Base-by-base conservation (phyloP, 1,284 basidiomycete genomes). In the Tetrapyrgos nigripes region DNA sequence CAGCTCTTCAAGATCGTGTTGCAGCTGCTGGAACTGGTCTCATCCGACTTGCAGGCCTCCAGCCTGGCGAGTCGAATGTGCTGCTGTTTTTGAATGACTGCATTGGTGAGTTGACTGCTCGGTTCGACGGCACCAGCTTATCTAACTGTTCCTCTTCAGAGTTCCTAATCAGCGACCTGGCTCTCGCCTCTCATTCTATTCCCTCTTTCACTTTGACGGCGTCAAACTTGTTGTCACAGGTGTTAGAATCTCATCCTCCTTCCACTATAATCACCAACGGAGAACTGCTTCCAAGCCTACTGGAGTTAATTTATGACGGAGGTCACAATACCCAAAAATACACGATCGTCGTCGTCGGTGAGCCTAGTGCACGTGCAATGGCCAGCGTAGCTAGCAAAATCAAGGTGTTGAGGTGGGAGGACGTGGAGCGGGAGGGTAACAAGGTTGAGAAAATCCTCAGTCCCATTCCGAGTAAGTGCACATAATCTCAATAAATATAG, bases 131-230 rank as follows among this genome's bases (percentile, higher is more conserved):
- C 13, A 5, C 14, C 59, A 60, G 23, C 17, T 23, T 58, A 47
- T 50, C 50, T 45, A n/a, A 49, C 52, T 52, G 35, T 54, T 50
- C 27, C 26, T 47, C 44, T 57, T 2, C 66, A 93, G 91, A 93
- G 70, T 93, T 91, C 64, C 65, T 93, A 62, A 81, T 93, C 52
- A 79, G 84, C 23, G 92, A 93, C 72, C 78, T 93, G 27, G 91
- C 91, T 3, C 79, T 93, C 33, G 86, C 89, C 3, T 84, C 85
- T 1, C 80, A 87, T 64, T 87, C 86, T 6, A 86, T 93, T 53
- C 77, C 84, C 2, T 91, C 92, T 0, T 80, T 89, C 64, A 92
- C 91, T 1, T 74, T 93, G 45, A 76, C 84, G 19, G 83, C 85
- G 0, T 72, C 81, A 8, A 79, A 77, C 13, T 71, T 93, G 11